These are phyloP conservation scores for Erodium texanum DNA, from an alignment of 441 rosid genomes.

Conservation along the genomic window DNA sequence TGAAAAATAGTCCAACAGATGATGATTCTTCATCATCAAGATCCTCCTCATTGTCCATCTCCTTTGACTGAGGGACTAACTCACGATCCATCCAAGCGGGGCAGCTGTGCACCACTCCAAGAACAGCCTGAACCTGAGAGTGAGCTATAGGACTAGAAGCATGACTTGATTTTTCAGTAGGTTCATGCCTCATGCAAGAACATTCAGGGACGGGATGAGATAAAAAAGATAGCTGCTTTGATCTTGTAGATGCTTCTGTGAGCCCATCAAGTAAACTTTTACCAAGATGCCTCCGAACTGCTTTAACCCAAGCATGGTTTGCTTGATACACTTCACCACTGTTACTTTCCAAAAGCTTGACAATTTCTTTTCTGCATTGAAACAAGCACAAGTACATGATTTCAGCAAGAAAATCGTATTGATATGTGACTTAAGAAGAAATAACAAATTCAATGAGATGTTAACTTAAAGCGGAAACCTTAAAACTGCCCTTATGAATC, in stretches of 20 bases:
- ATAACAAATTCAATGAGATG: not conserved
- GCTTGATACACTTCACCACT: conserved; percentile 66
- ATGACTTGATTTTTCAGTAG: conserved; percentile 19
- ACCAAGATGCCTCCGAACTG: conserved; percentile 59
- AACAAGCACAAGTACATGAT: conserved; percentile 5
- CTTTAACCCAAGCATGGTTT: conserved; percentile 66
- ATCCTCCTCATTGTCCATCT: conserved; percentile 68
- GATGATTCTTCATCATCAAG: conserved; percentile 62
- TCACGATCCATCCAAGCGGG: conserved; percentile 62
- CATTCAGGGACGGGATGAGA: conserved; percentile 88
- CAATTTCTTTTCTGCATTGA: conserved; percentile 49
- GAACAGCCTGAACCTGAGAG: conserved; percentile 33
- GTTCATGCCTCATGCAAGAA: conserved; percentile 42
- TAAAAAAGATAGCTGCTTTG: conserved; percentile 58
- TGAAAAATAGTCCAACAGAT: conserved; percentile 59
- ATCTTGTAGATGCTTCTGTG: conserved; percentile 39
- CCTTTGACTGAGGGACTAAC: conserved; percentile 34
- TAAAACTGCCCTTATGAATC: not conserved
- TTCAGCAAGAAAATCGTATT: not conserved
- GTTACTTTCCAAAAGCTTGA: conserved; percentile 58
- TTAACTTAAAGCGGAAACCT: not conserved
- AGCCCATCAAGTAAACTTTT: conserved; percentile 64
- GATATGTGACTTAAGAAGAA: not conserved
- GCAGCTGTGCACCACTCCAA: conserved; percentile 52
- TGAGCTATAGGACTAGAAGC: conserved; percentile 24